phyloP scores from a whole-genome alignment of 208 protist species.

The Endotrypanum monterogeii region DNA sequence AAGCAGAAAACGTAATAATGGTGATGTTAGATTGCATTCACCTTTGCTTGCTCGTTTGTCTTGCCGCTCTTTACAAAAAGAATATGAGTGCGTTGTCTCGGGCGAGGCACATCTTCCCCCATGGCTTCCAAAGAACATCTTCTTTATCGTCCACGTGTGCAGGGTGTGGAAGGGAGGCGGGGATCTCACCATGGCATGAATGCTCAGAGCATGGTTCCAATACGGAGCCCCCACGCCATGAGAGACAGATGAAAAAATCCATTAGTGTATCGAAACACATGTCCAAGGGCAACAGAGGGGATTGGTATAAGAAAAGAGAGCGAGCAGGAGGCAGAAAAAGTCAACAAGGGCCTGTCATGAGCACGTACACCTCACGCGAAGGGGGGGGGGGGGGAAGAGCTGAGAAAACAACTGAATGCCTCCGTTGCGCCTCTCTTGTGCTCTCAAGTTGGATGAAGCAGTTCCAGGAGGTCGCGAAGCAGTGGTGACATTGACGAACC shows the following conservation, averaged over 20 bases:
- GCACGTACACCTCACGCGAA: background rate
- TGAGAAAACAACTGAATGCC: background rate
- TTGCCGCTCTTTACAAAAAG: background rate
- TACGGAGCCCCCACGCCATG: background rate
- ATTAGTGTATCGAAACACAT: background rate
- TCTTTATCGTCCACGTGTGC: background rate
- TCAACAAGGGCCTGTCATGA: background rate
- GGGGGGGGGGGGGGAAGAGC: background rate
- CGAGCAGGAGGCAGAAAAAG: background rate
- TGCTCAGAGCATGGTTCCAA: background rate
- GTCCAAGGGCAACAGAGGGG: too few relatives aligned
- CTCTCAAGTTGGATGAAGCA: conserved; percentile 25
- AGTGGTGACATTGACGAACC: conserved; percentile 19
- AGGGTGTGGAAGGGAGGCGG: background rate
- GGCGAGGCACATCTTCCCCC: background rate
- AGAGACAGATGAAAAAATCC: background rate
- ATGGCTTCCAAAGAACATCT: background rate
- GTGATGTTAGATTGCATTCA: background rate
- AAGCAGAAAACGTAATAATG: background rate
- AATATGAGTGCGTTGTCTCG: background rate
- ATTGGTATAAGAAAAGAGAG: background rate
- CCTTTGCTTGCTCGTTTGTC: too few relatives aligned
- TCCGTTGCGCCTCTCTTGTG: background rate
- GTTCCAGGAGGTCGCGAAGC: conserved; percentile 23
- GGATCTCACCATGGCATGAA: background rate